Evolutionary conservation across 176 grass and related monocot species (phyloP).

Genomic region (Areca catechu): DNA sequence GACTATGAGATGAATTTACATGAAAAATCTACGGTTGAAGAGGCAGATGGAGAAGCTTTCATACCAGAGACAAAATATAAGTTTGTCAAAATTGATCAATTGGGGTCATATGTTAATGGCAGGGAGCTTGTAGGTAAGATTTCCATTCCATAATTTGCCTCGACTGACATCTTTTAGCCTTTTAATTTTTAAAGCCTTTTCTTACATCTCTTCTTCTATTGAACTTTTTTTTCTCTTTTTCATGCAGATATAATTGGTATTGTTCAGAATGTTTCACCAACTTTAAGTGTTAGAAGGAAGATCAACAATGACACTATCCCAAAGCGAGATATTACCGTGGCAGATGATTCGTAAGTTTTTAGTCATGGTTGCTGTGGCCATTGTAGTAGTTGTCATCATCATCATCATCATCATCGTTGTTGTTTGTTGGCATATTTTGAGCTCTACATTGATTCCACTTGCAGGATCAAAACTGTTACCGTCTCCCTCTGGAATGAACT

Average conservation of each 20-base stretch:
- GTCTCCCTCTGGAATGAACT: slow-evolving; percentile 95
- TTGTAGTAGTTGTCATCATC: too few species aligned
- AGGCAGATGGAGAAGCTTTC: slow-evolving; percentile 67
- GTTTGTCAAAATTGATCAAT: slow-evolving; percentile 75
- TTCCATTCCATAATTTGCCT: neutral
- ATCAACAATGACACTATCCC: slow-evolving; percentile 62
- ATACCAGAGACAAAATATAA: slow-evolving; percentile 74
- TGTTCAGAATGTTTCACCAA: slow-evolving; percentile 76
- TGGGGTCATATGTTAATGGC: slow-evolving; percentile 70
- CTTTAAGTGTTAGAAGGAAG: slow-evolving; percentile 74
- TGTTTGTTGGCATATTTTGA: too few species aligned
- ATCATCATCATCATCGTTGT: too few species aligned
- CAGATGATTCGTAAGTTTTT: slow-evolving; percentile 79
- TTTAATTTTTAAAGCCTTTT: neutral
- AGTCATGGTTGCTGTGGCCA: too few species aligned
- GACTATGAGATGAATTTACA: slow-evolving; percentile 95
- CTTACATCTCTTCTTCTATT: neutral
- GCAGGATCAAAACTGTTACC: slow-evolving; percentile 72
- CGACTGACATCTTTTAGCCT: neutral
- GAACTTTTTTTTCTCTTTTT: neutral
- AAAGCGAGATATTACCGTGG: slow-evolving; percentile 79
- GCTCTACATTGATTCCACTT: neutral
- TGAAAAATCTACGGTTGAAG: slow-evolving; percentile 82
- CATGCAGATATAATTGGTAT: slow-evolving; percentile 66
- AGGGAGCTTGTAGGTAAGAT: slow-evolving; percentile 83